Evolutionary conservation across 331 rosid species (phyloP).

Genomic region (Rosa hybrid): DNA sequence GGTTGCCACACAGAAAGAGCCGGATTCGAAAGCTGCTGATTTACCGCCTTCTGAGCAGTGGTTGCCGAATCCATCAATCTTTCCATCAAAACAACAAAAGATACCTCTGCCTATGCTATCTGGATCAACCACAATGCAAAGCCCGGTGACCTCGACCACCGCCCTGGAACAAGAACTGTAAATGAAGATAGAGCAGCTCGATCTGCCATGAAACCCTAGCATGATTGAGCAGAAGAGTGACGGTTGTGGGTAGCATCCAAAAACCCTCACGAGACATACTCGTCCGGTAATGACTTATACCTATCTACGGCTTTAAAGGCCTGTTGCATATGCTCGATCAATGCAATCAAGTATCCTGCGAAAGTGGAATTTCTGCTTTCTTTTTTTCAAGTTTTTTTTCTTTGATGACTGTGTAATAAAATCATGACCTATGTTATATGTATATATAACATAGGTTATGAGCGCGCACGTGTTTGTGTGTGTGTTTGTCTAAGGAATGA

Average conservation of each 20-base stretch:
- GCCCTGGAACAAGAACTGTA: neutral
- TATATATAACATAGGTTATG: too few relatives aligned
- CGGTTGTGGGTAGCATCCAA: neutral
- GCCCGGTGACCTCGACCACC: neutral
- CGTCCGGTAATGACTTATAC: too few relatives aligned
- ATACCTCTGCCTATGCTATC: too few relatives aligned
- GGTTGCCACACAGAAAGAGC: neutral
- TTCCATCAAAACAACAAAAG: too few relatives aligned
- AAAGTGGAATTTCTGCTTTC: neutral
- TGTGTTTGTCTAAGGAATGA: too few relatives aligned
- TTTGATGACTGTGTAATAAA: neutral
- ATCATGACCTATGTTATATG: too few relatives aligned
- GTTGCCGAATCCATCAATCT: too few relatives aligned
- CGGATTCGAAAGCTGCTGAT: neutral
- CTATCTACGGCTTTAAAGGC: neutral
- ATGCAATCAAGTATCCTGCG: neutral
- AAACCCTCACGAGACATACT: too few relatives aligned
- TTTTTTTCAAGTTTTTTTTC: neutral
- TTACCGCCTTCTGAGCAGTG: accelerated
- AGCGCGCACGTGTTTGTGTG: too few relatives aligned
- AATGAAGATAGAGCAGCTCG: neutral
- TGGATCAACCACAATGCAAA: too few relatives aligned
- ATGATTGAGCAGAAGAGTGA: neutral
- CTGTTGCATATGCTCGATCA: neutral
- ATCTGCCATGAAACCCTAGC: neutral